Evolutionary conservation across 108 stramenopile species (phyloP).

Genomic region (Nitzschia palea): DNA sequence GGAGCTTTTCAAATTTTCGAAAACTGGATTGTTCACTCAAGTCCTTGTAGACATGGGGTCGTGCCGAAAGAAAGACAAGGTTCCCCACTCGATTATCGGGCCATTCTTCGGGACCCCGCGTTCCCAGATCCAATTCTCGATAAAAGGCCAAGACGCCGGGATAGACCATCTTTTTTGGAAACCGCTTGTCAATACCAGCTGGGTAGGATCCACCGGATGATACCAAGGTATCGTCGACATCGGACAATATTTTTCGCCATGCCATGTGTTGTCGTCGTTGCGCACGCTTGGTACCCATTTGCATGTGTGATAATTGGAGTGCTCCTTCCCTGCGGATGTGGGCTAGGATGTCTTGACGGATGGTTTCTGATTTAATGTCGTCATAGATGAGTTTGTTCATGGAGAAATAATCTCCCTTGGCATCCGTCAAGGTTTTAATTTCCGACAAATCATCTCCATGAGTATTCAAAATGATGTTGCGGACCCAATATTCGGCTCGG

Average conservation of each 20-base stretch:
- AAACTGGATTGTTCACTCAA: constrained; percentile 89
- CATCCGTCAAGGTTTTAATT: constrained; percentile 93
- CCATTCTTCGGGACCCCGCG: constrained; percentile 89
- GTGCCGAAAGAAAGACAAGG: constrained; percentile 95
- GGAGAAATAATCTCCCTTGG: constrained; percentile 87
- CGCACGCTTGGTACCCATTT: constrained; percentile 64
- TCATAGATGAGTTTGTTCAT: constrained; percentile 96
- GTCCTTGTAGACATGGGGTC: constrained; percentile 98
- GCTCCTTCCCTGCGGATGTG: constrained; percentile 93
- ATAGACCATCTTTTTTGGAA: constrained; percentile 87
- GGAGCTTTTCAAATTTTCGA: constrained; percentile 91
- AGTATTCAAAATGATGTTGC: constrained; percentile 90
- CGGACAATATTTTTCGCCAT: constrained; percentile 96
- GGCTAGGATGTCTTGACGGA: constrained; percentile 88
- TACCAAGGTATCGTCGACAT: constrained; percentile 97
- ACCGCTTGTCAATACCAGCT: constrained; percentile 91
- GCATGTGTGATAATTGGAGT: constrained; percentile 84
- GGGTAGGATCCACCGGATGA: constrained; percentile 95
- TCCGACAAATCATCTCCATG: constrained; percentile 92
- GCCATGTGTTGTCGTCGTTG: constrained; percentile 52
- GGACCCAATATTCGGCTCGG: constrained; percentile 88
- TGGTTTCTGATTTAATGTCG: constrained; percentile 85
- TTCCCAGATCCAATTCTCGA: constrained; percentile 93
- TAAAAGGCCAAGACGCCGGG: constrained; percentile 97
- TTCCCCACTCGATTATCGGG: constrained; percentile 82